Evolutionary conservation across 768 basidiomycete genomes (phyloP), one percentile per base, ranked within the genome.

Genomic region (Mycena leptocephala): DNA sequence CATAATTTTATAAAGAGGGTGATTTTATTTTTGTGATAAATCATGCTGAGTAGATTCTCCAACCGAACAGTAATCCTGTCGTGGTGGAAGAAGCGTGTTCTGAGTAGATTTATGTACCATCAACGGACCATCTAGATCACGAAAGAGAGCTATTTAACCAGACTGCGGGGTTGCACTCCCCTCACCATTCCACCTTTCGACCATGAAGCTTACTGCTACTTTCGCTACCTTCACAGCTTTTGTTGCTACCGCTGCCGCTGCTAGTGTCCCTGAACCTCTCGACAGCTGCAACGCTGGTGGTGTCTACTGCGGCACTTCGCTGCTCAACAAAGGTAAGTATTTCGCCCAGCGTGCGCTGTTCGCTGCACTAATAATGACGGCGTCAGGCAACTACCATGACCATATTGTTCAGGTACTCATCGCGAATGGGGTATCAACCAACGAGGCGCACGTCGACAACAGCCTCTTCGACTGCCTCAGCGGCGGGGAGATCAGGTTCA

Each of bases 261-360:
- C 58, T 35, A 35, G 58, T 28, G 33, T 61, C 22, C 58, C 22
- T 61, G 58, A 61, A 61, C 7, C 33, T 61, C 58, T 5, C 58
- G 58, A 61, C 14, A 61, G 58, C 58, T 61, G 58, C 58, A 61
- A 61, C 58, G 22, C 7, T 6, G 58, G 58, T 61, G 58, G 58
- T 61, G 58, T 61, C 58, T 61, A 61, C 33, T 61, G 58, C 58
- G 58, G 58, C 58, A 61, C 58, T 37, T 61, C 58, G 7, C 58
- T 61, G 58, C 58, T 61, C 58, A 61, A 61, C 58, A 61, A 61
- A 20, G 58, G 58, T 61, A 61, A 61, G 58, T 61, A 61, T n/a
- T n/a, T n/a, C n/a, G n/a, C n/a, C n/a, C n/a, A n/a, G n/a, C n/a
- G n/a, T 61, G 32, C 58, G 22, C 20, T 61, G 35, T 7, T 61